A percentile compares a stretch with the other conserved stretches of the same genome.
Evolutionary conservation across 2,329 filamentous ascomycete species (phyloP).

Genomic region (Gaeumannomyces tritici): DNA sequence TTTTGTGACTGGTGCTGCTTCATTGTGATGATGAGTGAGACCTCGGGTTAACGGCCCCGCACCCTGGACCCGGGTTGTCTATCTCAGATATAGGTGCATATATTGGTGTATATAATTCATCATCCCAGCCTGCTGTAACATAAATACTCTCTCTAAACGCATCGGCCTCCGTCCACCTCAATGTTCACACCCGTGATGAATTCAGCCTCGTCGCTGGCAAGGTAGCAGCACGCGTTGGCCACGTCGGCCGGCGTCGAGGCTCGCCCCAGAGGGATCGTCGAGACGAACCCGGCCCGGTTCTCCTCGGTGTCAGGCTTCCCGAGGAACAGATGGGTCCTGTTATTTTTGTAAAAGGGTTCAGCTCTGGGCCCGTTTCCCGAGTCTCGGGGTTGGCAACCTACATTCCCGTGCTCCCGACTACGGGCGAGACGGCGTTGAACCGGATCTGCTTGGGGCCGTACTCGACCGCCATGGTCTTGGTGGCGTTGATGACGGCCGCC

Average conservation of each 20-base stretch:
- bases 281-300: slow-evolving; percentile 45
- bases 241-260: slow-evolving; percentile 54
- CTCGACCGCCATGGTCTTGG: slow-evolving; percentile 55
- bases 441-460: slow-evolving; percentile 64
- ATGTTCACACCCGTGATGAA: slow-evolving; percentile 68
- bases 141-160: too few relatives aligned
- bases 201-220: slow-evolving; percentile 60
- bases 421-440: slow-evolving; percentile 62
- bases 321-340: slow-evolving; percentile 38
- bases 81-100: too few relatives aligned
- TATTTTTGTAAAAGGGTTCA: not conserved
- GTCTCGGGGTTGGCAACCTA: slow-evolving; percentile 12
- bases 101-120: too few relatives aligned
- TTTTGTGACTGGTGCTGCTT: too few relatives aligned
- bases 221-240: slow-evolving; percentile 59
- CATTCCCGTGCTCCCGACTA: slow-evolving; percentile 58
- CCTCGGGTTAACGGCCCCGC: too few relatives aligned
- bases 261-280: slow-evolving; percentile 44
- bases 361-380: not conserved
- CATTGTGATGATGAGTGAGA: too few relatives aligned
- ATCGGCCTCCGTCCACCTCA: slow-evolving; percentile 30
- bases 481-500: slow-evolving; percentile 52
- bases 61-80: too few relatives aligned
- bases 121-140: too few relatives aligned
- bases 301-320: slow-evolving; percentile 54